Conservation (phyloP, 371 early-diverging fungal genomes). For the Mortierella sp. region DNA sequence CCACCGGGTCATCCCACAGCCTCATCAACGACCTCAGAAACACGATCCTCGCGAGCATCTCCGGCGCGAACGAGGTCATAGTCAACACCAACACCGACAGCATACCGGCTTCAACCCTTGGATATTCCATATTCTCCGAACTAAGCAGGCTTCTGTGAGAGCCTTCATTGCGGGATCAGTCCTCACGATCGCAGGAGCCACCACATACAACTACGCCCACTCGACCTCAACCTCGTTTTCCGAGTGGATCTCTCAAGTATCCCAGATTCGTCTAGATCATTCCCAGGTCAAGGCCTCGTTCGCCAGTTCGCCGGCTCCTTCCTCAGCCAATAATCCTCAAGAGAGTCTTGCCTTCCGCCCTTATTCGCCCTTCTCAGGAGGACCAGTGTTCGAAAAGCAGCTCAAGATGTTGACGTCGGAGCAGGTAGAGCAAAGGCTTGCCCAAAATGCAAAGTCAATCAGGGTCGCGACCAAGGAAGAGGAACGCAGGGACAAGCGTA, state of each 20-base stretch:
- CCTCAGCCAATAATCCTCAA: conserved; percentile 1
- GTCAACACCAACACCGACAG: conserved; percentile 1
- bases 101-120: conserved; percentile 23
- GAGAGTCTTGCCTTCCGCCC: neutral
- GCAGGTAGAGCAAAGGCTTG: conserved; percentile 42
- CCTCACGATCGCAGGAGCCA: conserved; percentile 2
- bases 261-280: conserved; percentile 14
- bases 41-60: conserved; percentile 6
- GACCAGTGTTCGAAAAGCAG: conserved; percentile 32
- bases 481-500: conserved; percentile 13
- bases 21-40: conserved; percentile 3
- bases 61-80: conserved; percentile 2
- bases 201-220: conserved; percentile 1
- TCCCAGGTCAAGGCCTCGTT: conserved; percentile 3
- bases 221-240: neutral
- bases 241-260: neutral
- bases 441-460: conserved; percentile 34
- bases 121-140: conserved; percentile 13
- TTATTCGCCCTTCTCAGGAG: conserved; percentile 8
- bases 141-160: conserved; percentile 13
- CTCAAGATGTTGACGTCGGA: conserved; percentile 41
- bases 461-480: conserved; percentile 22
- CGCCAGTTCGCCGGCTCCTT: conserved; percentile 10
- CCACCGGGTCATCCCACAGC: conserved; percentile 12
- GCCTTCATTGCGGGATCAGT: conserved; percentile 16